Evolutionary conservation across 306 rosid species (phyloP), one percentile per base, ranked within the genome.

Genomic region (Casuarina glauca): DNA sequence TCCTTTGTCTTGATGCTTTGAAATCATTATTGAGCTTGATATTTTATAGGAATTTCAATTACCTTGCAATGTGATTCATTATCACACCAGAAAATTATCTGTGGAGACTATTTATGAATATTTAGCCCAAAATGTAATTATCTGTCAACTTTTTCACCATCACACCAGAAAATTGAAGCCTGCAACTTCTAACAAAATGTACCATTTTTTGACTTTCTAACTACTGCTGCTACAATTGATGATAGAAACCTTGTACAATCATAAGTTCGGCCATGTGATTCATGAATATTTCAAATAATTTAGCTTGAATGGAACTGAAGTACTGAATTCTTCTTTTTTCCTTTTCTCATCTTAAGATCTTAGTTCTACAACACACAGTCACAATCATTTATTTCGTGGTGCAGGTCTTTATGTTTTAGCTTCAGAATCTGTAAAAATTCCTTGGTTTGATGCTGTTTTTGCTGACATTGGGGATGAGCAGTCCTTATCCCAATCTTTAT

Each of bases 381-480:
- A 36, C 71, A 76, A 53, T n/a, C 62, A 63, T 80, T 77, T 53
- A 71, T 26, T 61, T 72, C 9, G 66, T 62, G 80, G 41, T 68
- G 70, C 89, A 92, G 99, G 97, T 71, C 93, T 95, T 82, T 75
- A 95, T 76, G 92, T 93, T 84, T 91, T 95, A 74, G 92, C 97
- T 84, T 88, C 98, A 44, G 97, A 92, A 81, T 93, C 98, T 46
- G 90, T 70, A 6, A 89, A 88, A 84, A 88, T 95, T 80, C 98
- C 98, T 78, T 95, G 97, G 97, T 92, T 92, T 87, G 97, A 95
- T 91, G 87, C 88, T 77, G 90, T 95, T 64, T 86, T 91, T 85
- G 97, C 98, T 77, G 96, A 95, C 86, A 92, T 95, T 78, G 97
- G 97, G 62, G 98, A 92, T 78, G 98, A 92, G 84, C 97, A 91